Conservation (phyloP, 139 green algal genomes). For the Gonium pectorale region DNA sequence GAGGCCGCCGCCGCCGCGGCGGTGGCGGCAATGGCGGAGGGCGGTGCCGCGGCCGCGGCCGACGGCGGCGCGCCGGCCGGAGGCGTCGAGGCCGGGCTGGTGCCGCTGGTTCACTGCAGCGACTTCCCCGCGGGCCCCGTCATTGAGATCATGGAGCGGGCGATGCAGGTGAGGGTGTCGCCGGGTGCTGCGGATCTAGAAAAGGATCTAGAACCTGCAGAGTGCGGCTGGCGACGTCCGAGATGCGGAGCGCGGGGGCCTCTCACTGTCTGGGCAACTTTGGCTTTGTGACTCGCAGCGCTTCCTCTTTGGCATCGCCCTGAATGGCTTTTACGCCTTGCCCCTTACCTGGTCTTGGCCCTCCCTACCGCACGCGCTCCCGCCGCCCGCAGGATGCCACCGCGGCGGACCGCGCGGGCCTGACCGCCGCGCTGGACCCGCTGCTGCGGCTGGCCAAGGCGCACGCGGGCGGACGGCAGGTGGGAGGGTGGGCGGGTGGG, state of each 20-base stretch:
- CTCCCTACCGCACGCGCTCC: too few relatives aligned
- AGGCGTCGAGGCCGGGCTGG: background rate
- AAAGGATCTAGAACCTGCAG: too few relatives aligned
- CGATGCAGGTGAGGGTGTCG: conserved; percentile 46
- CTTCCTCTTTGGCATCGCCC: too few relatives aligned
- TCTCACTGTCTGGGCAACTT: too few relatives aligned
- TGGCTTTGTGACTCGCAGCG: too few relatives aligned
- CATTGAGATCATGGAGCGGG: conserved; percentile 51
- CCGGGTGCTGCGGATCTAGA: too few relatives aligned
- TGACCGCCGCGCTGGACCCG: conserved; percentile 70
- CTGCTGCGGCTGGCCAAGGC: conserved; percentile 72
- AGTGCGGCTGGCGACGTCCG: too few relatives aligned
- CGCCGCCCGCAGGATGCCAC: conserved; percentile 36
- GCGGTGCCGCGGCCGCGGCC: too few relatives aligned
- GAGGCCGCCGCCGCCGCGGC: background rate
- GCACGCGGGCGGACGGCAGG: conserved; percentile 77
- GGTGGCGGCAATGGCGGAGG: background rate
- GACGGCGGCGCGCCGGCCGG: too few relatives aligned
- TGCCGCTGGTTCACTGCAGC: background rate
- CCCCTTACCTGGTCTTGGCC: too few relatives aligned
- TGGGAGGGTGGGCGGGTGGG: conserved; percentile 52
- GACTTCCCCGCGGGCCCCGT: conserved; percentile 49
- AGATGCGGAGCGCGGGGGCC: too few relatives aligned
- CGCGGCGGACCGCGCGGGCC: conserved; percentile 48
- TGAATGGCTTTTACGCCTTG: too few relatives aligned